phyloP scores from a whole-genome alignment of 2,329 filamentous ascomycete genomes.

The Aspergillus luchuensis region DNA sequence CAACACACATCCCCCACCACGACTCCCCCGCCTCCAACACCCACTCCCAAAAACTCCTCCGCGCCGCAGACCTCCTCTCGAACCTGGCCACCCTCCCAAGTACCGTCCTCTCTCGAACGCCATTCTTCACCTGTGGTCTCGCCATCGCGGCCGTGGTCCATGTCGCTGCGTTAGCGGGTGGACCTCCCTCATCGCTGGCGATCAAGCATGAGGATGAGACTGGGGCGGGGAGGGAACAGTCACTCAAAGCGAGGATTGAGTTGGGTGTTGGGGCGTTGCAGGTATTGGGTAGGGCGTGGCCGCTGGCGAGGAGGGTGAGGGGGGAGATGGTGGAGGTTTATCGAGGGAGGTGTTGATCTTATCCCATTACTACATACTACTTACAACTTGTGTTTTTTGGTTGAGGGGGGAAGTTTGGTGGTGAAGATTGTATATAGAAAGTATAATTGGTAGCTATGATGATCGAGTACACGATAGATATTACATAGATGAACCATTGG shows the following conservation, averaged over 20 bases:
- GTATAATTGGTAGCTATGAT: too few relatives aligned
- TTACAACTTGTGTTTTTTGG: too few relatives aligned
- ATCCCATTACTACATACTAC: too few relatives aligned
- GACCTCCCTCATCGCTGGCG: background rate
- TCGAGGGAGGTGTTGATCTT: conserved; percentile 10
- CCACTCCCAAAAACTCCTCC: conserved; percentile 75
- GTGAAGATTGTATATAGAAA: too few relatives aligned
- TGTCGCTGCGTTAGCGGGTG: conserved; percentile 60
- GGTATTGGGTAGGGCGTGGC: conserved; percentile 34
- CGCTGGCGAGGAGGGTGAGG: conserved; percentile 31
- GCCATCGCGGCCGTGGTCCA: conserved; percentile 74
- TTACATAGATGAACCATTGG: too few relatives aligned
- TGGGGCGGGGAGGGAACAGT: conserved; percentile 17
- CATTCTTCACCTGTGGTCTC: conserved; percentile 77
- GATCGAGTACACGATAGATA: too few relatives aligned
- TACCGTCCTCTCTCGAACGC: conserved; percentile 67
- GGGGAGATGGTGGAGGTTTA: conserved; percentile 31
- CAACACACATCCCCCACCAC: background rate
- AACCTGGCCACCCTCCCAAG: conserved; percentile 61
- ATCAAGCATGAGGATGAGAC: background rate
- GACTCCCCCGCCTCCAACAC: conserved; percentile 14
- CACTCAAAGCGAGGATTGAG: conserved; percentile 34
- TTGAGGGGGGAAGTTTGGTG: too few relatives aligned
- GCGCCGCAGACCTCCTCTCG: conserved; percentile 73
- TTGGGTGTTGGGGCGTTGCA: conserved; percentile 32